These are phyloP conservation scores for Ceratocystiopsis sp. DNA, from an alignment of 2,329 filamentous ascomycete genomes.

Conservation along the genomic window DNA sequence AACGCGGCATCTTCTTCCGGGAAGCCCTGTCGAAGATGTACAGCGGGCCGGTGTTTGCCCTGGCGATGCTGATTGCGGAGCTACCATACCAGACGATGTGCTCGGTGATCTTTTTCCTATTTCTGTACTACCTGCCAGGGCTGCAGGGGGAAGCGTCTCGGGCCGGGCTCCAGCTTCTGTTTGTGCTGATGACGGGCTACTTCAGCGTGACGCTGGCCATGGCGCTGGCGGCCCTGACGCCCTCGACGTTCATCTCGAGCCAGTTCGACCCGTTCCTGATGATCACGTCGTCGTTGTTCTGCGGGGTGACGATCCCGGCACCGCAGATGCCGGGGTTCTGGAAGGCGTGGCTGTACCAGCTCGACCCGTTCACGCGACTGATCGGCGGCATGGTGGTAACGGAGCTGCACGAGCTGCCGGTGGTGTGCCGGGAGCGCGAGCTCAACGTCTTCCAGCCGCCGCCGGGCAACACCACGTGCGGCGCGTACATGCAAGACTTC, in stretches of 20 bases:
- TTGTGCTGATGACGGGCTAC: slow-evolving; percentile 66
- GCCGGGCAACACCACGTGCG: slow-evolving; percentile 49
- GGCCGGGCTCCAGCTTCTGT: slow-evolving; percentile 76
- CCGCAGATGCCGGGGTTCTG: slow-evolving; percentile 65
- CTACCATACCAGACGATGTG: slow-evolving; percentile 72
- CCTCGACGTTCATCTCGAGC: slow-evolving; percentile 60
- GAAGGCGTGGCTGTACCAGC: slow-evolving; percentile 65
- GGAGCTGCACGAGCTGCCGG: slow-evolving; percentile 48
- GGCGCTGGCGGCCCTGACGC: slow-evolving; percentile 58
- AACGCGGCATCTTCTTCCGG: slow-evolving; percentile 68
- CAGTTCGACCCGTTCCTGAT: slow-evolving; percentile 71
- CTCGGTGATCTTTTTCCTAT: slow-evolving; percentile 64
- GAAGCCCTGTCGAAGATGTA: slow-evolving; percentile 80
- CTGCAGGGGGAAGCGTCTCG: slow-evolving; percentile 45
- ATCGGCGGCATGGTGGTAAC: slow-evolving; percentile 68
- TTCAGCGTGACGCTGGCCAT: slow-evolving; percentile 73
- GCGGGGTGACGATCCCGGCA: slow-evolving; percentile 67
- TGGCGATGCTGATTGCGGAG: slow-evolving; percentile 66
- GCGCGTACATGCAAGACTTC: slow-evolving; percentile 57
- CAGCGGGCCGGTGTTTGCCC: slow-evolving; percentile 58
- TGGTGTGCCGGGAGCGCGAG: slow-evolving; percentile 44
- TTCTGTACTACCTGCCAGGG: slow-evolving; percentile 70
- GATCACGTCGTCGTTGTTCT: slow-evolving; percentile 73
- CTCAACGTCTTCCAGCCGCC: slow-evolving; percentile 54
- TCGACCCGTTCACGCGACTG: slow-evolving; percentile 69